These are phyloP conservation scores for Fomitopsis pinicola DNA, from an alignment of 1,284 basidiomycete species.

Conservation along the genomic window DNA sequence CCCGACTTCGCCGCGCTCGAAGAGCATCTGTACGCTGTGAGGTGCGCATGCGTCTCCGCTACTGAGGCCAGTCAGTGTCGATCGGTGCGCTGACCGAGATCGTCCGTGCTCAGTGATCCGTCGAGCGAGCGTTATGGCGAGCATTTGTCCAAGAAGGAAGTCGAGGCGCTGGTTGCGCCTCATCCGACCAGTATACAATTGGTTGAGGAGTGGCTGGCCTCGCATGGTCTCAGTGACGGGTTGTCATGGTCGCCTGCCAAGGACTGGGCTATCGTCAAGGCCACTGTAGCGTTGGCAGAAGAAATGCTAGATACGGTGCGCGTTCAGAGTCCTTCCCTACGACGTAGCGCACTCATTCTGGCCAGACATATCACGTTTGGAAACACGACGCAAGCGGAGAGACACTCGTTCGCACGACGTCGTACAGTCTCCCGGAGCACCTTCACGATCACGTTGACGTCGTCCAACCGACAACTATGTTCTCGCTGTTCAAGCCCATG, in stretches of 20 bases:
- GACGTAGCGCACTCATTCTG: background rate
- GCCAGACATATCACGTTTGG: slow-evolving; percentile 61
- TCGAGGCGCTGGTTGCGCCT: slow-evolving; percentile 57
- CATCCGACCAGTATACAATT: slow-evolving; percentile 44
- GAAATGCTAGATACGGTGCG: slow-evolving; percentile 65
- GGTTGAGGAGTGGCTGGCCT: slow-evolving; percentile 60
- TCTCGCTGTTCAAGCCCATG: slow-evolving; percentile 46
- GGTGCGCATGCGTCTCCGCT: slow-evolving; percentile 31
- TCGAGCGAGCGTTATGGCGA: slow-evolving; percentile 60
- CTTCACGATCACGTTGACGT: slow-evolving; percentile 65
- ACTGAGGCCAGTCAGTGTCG: background rate
- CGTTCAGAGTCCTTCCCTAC: background rate
- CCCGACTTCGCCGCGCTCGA: slow-evolving; percentile 57
- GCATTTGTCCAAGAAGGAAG: slow-evolving; percentile 62
- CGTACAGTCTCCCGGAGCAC: slow-evolving; percentile 62
- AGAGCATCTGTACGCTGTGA: slow-evolving; percentile 61
- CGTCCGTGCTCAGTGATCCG: slow-evolving; percentile 30
- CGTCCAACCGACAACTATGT: slow-evolving; percentile 73
- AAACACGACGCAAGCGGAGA: slow-evolving; percentile 49
- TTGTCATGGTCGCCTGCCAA: slow-evolving; percentile 53
- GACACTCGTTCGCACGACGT: slow-evolving; percentile 55
- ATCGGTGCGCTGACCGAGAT: background rate
- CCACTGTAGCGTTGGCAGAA: slow-evolving; percentile 60
- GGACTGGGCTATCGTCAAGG: slow-evolving; percentile 63
- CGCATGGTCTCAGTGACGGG: slow-evolving; percentile 47